phyloP scores from a whole-genome alignment of 2,329 filamentous ascomycete species.

The Paecilomyces sp. region DNA sequence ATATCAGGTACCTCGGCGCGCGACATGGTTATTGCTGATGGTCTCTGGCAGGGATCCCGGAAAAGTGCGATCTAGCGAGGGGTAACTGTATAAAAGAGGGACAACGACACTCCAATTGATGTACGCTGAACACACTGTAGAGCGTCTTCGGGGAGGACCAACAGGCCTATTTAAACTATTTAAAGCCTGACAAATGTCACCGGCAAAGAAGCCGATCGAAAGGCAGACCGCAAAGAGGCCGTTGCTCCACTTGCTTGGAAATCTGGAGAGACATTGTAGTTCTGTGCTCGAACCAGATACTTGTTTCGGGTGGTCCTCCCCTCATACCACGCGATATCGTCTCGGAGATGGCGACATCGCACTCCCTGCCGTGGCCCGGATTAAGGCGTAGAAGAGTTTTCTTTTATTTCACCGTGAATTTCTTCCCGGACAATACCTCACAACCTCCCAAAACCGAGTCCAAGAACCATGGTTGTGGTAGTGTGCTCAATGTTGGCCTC shows the following conservation, averaged over 20 bases:
- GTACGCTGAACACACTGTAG: neutral
- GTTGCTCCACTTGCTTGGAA: neutral
- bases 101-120: neutral
- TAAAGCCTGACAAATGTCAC: neutral
- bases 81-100: neutral
- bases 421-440: no score
- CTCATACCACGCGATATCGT: neutral
- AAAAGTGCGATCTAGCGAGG: neutral
- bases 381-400: neutral
- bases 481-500: no score
- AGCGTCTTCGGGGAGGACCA: neutral
- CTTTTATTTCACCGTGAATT: neutral
- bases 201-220: neutral
- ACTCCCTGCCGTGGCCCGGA: neutral
- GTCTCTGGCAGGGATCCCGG: neutral
- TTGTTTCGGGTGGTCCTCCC: no score
- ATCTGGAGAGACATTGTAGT: neutral
- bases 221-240: neutral
- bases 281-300: no score
- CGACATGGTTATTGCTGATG: neutral
- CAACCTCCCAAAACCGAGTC: no score
- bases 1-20: slow-evolving; percentile 16
- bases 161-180: neutral
- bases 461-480: no score
- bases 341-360: neutral